Evolutionary conservation across 169 alveolate species (phyloP).

Genomic region (Eimeria sp.): DNA sequence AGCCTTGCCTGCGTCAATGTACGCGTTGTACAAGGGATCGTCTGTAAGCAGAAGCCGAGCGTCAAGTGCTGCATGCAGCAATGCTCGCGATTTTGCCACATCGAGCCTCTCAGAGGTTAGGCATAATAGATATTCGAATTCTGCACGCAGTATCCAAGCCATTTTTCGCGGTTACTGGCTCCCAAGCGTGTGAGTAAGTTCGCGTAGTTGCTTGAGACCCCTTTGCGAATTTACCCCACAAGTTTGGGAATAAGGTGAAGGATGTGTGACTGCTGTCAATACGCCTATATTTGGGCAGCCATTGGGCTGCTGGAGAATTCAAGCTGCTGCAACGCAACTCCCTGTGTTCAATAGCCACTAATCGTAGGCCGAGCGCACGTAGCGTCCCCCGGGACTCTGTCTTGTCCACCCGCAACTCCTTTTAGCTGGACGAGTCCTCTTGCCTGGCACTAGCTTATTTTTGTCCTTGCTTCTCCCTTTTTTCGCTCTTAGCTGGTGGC

Average conservation of each 20-base stretch:
- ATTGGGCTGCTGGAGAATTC: not conserved
- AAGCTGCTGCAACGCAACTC: not conserved
- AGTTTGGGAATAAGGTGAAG: not conserved
- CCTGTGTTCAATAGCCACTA: not conserved
- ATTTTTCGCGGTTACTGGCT: slow-evolving; percentile 7
- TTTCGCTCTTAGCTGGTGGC: not conserved
- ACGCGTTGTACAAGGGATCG: slow-evolving; percentile 38
- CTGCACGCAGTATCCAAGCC: slow-evolving; percentile 79
- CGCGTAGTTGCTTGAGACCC: not conserved
- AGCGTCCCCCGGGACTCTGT: not conserved
- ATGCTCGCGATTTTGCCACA: slow-evolving; percentile 75
- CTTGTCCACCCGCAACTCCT: not conserved
- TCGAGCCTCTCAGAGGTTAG: slow-evolving; percentile 70
- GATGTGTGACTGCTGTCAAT: not conserved
- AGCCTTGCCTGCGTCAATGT: slow-evolving; percentile 63
- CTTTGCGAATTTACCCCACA: not conserved
- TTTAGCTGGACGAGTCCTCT: not conserved
- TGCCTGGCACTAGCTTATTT: not conserved
- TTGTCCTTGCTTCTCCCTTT: not conserved
- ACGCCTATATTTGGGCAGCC: not conserved
- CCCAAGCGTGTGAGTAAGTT: not conserved
- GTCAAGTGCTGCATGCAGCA: slow-evolving; percentile 69
- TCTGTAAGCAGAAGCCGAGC: slow-evolving; percentile 36
- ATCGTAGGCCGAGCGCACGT: not conserved
- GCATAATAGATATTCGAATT: slow-evolving; percentile 59